Evolutionary conservation across 2,329 filamentous ascomycete genomes (phyloP).

Genomic region (Coniosporium tulheliwenetii): DNA sequence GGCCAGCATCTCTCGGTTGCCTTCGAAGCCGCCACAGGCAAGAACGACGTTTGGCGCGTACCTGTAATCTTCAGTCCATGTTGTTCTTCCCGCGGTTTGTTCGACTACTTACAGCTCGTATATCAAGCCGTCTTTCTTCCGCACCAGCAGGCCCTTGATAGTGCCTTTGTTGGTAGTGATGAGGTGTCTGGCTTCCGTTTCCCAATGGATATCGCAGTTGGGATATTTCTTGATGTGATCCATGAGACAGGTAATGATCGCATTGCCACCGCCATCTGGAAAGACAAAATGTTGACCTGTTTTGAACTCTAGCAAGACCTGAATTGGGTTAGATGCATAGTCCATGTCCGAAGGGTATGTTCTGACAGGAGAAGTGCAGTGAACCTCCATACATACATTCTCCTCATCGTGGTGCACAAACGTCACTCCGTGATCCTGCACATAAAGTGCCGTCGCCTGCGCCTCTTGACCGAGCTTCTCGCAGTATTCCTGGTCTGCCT

Average conservation of each 20-base stretch:
- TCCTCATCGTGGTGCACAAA: slow-evolving; percentile 23
- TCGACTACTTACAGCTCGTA: slow-evolving; percentile 13
- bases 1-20: slow-evolving; percentile 25
- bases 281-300: slow-evolving; percentile 25
- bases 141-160: slow-evolving; percentile 20
- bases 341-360: no score
- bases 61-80: not conserved
- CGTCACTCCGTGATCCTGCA: slow-evolving; percentile 19
- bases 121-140: slow-evolving; percentile 20
- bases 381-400: no score
- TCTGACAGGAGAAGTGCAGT: no score
- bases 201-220: slow-evolving; percentile 20
- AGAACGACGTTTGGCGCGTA: slow-evolving; percentile 19
- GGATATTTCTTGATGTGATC: slow-evolving; percentile 18
- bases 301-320: slow-evolving; percentile 25
- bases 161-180: slow-evolving; percentile 18
- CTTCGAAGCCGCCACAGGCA: slow-evolving; percentile 25
- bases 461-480: slow-evolving; percentile 21
- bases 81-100: not conserved
- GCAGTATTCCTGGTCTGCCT: slow-evolving; percentile 24
- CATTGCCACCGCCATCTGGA: slow-evolving; percentile 22
- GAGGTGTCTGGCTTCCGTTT: slow-evolving; percentile 21
- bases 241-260: slow-evolving; percentile 22
- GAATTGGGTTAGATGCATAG: no score
- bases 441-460: slow-evolving; percentile 19